Conservation (phyloP, 2,329 filamentous ascomycete species). For the Aspergillus quadricinctus region DNA sequence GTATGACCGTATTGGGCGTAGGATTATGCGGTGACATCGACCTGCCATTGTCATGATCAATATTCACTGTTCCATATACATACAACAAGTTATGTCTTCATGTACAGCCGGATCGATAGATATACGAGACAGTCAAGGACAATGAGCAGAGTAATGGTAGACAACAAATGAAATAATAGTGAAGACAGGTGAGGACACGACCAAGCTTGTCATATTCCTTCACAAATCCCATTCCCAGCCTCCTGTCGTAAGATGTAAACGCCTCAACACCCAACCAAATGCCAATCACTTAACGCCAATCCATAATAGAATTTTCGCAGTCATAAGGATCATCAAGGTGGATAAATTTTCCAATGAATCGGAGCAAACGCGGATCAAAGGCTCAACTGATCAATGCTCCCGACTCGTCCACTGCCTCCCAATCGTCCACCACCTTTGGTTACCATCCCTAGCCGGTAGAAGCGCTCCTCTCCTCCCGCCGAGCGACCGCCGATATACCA, state of each 20-base stretch:
- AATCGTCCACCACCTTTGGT: conserved; percentile 41
- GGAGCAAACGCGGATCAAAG: conserved; percentile 27
- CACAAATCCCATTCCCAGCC: neutral
- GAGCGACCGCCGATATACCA: conserved; percentile 50
- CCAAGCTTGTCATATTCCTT: too few relatives aligned
- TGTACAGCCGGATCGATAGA: neutral
- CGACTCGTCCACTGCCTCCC: conserved; percentile 39
- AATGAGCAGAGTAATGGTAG: neutral
- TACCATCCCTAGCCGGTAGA: conserved; percentile 47
- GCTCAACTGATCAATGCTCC: conserved; percentile 48
- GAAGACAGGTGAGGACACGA: too few relatives aligned
- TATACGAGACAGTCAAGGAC: neutral
- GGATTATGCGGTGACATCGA: too few relatives aligned
- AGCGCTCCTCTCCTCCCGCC: conserved; percentile 45
- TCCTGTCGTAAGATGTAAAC: neutral
- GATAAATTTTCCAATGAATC: neutral
- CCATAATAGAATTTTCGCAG: neutral
- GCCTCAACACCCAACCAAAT: conserved; percentile 6
- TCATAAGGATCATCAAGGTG: neutral
- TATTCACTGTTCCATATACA: neutral
- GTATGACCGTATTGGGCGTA: too few relatives aligned
- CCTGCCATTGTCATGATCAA: neutral
- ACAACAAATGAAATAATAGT: neutral
- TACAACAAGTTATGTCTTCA: neutral
- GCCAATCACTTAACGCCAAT: neutral